phyloP scores from a whole-genome alignment of 208 protist genomes.

The Balamuthia mandrillaris region DNA sequence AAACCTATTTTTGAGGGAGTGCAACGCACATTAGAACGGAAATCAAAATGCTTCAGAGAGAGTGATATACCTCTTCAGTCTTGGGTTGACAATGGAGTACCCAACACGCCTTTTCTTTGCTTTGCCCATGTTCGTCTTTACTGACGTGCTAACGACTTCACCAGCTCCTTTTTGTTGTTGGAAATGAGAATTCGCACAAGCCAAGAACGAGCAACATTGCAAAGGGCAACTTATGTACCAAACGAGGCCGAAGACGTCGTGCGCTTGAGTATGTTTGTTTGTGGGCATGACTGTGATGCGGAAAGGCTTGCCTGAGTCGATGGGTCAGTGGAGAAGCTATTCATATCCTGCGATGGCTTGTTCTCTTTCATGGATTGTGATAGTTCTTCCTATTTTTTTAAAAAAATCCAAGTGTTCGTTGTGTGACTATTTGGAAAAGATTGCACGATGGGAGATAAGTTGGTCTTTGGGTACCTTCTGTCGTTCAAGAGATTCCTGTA shows the following conservation, averaged over 20 bases:
- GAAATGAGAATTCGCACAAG: not conserved
- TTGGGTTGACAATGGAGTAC: constrained; percentile 26
- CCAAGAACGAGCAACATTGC: not conserved
- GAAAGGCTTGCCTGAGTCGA: too few species aligned
- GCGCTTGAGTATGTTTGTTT: too few species aligned
- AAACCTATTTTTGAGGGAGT: not conserved
- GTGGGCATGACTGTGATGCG: too few species aligned
- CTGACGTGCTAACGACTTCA: not conserved
- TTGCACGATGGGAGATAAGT: not conserved
- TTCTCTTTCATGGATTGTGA: too few species aligned
- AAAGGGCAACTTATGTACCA: not conserved
- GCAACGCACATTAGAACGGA: not conserved
- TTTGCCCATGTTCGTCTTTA: constrained; percentile 1
- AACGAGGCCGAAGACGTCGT: not conserved
- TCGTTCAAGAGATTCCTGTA: not conserved
- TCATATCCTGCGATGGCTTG: too few species aligned
- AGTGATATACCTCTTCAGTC: not conserved
- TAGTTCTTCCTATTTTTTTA: not conserved
- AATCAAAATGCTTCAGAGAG: not conserved
- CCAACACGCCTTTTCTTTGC: not conserved
- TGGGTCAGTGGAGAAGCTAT: too few species aligned
- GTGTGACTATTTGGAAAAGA: not conserved
- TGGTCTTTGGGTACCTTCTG: not conserved
- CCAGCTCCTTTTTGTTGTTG: not conserved
- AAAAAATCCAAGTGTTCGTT: not conserved